These are phyloP conservation scores for Auxenochlorella protothecoides DNA, from an alignment of 139 green algal species.

Conservation along the genomic window DNA sequence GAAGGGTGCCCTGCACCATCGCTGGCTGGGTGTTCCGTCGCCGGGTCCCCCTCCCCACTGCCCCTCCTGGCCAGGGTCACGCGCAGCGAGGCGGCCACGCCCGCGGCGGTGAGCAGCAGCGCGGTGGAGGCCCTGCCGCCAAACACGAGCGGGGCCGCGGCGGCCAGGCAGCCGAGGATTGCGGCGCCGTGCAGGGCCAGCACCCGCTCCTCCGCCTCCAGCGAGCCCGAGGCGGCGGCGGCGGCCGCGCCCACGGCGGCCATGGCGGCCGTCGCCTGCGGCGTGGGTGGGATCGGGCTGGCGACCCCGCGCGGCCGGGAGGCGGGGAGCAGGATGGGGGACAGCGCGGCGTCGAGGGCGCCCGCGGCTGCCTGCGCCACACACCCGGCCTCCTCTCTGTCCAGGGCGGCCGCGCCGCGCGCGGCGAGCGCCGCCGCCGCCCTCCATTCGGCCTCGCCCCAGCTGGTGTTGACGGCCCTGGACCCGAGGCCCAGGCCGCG, in stretches of 20 bases:
- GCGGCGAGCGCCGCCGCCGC: slow-evolving; percentile 3
- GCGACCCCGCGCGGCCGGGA: neutral
- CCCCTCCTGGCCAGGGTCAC: too few species aligned
- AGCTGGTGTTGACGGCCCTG: neutral
- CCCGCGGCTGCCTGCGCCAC: slow-evolving; percentile 1
- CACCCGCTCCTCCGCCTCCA: slow-evolving; percentile 1
- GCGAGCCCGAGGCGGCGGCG: slow-evolving; percentile 2
- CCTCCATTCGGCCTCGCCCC: slow-evolving; percentile 1
- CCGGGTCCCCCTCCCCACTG: too few species aligned
- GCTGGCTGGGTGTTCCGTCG: too few species aligned
- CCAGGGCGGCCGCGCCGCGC: neutral
- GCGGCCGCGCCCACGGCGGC: neutral
- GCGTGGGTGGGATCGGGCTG: neutral
- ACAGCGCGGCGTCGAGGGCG: slow-evolving; percentile 1
- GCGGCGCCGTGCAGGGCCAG: too few species aligned
- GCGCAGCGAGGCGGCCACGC: too few species aligned
- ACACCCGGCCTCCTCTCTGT: neutral
- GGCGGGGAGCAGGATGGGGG: slow-evolving; percentile 10
- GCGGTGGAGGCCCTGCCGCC: too few species aligned
- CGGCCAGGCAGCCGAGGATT: too few species aligned
- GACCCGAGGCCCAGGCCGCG: neutral
- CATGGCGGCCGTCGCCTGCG: slow-evolving; percentile 4
- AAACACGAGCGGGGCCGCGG: too few species aligned
- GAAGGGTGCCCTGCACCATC: too few species aligned
- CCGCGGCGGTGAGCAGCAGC: too few species aligned